Base-by-base conservation (phyloP, 306 rosid genomes). In the Clitoria ternatea region DNA sequence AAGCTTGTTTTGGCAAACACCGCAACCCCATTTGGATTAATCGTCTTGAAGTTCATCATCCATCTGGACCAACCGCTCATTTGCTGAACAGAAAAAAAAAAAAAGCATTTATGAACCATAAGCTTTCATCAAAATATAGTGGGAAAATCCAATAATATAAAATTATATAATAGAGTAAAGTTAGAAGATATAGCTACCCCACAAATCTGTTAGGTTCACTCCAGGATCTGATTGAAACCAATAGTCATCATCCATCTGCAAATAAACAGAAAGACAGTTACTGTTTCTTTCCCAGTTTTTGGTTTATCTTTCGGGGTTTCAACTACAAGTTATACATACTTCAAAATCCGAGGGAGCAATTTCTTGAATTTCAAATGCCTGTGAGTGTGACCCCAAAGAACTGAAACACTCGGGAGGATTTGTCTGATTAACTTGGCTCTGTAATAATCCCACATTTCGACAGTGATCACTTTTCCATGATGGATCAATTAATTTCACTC, bases 201-300 rank as follows among this genome's bases (percentile, higher is more conserved):
- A 92, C 48, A 89, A 74, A 81, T 83, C 79, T 29, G 96, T 83
- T 48, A 74, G 72, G 80, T 85, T 75, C 77, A 88, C 82, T 61
- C 79, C 79, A 66, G 84, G 80, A 74, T 92, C 86, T 50, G 95
- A 83, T 66, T 73, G 76, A 61, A 92, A 87, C 96, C 98, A 92
- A 66, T 92, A 92, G 82, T 92, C 98, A 78, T 83, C 71, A 20
- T 83, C 80, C 6, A 71, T 76, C 98, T 89, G 85, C 84, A 67
- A 66, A 80, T 11, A 50, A 14, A 79, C 18, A 36, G 26, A 55
- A 55, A 7, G 36, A n/a, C 5, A n/a, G 55, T 52, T 4, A 29
- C 22, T 30, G 14, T 27, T 15, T 43, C 7, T 18, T 33, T 20
- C 9, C 36, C 65, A 61, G 32, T 13, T 47, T 37, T 57, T 72